A percentile compares a stretch with the other conserved stretches of the same genome.
Evolutionary conservation across 805 yeast species (phyloP).

Genomic region (Starmerella roubikii): DNA sequence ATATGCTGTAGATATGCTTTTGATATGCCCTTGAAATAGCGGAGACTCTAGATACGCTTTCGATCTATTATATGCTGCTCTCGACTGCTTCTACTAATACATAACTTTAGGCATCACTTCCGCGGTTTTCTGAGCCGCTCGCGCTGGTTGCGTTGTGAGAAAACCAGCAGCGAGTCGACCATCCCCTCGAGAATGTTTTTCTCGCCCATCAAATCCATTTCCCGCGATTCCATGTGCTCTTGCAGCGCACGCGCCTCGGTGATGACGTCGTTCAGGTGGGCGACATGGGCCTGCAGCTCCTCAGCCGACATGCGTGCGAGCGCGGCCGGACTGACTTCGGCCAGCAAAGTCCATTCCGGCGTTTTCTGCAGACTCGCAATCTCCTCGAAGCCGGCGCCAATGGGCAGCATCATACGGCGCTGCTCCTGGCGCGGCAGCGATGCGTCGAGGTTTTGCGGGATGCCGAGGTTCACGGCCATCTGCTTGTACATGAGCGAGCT

Average conservation of each 20-base stretch:
- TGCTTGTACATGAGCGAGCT: conserved; percentile 51
- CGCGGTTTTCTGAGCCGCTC: too few relatives aligned
- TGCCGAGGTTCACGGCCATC: conserved; percentile 49
- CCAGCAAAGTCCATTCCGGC: conserved; percentile 24
- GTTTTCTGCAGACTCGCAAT: conserved; percentile 16
- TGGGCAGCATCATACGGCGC: conserved; percentile 14
- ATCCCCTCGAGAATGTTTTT: conserved; percentile 71
- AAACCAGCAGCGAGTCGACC: conserved; percentile 80
- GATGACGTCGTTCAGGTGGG: conserved; percentile 26
- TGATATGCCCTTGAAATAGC: too few relatives aligned
- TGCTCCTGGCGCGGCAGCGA: conserved; percentile 24
- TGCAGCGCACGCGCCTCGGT: conserved; percentile 29
- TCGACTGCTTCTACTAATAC: too few relatives aligned
- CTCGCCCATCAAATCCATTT: conserved; percentile 41
- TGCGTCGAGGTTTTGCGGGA: conserved; percentile 62
- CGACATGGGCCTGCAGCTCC: conserved; percentile 31
- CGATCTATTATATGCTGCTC: too few relatives aligned
- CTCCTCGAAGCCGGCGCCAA: conserved; percentile 5
- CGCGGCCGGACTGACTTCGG: conserved; percentile 28
- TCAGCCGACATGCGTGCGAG: conserved; percentile 26
- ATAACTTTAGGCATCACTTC: too few relatives aligned
- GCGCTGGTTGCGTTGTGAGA: conserved; percentile 44
- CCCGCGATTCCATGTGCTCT: conserved; percentile 40
- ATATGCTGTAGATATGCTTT: too few relatives aligned
- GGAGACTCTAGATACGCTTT: too few relatives aligned